Evolutionary conservation across 2,329 filamentous ascomycete species (phyloP), one percentile per base, ranked within the genome.

Genomic region (Cercospora sesami): DNA sequence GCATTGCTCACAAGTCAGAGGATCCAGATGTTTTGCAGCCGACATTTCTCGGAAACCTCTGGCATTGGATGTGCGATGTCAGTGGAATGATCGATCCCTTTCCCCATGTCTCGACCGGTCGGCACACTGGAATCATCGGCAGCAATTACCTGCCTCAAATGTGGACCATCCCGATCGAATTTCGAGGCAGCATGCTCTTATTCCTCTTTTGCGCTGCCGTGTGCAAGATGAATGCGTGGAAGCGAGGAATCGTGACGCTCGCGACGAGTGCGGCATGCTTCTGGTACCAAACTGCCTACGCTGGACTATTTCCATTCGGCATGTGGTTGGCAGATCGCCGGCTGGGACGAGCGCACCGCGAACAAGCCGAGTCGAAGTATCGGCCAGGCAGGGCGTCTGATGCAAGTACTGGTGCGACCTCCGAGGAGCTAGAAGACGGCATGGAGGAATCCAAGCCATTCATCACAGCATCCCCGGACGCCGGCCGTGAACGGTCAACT

Each of bases 111-210:
- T 5, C 21, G 2, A 36, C 58, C 23, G 4, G n/a, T 2, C 60
- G 63, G 63, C 3, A 10, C 8, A 16, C 9, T 18, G 21, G 16
- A 4, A 14, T 39, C 18, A 21, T 26, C 16, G 53, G 45, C 12
- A 48, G 18, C 12, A 39, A 57, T 18, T 67, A 67, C 21, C 53
- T 55, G 16, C 60, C 65, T 12, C 60, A 67, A 51, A n/a, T 59
- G 51, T 67, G 65, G 65, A 59, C 65, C 8, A 67, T 63, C 31
- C 60, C 65, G 1, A n/a, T 63, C 18, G 60, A 63, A n/a, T 63
- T 67, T 8, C 55, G 26, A 21, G 65, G 48, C 26, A 53, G 33
- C 8, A 63, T 67, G 65, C 33, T 33, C 12, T 33, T 65, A 5
- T 65, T 59, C 39, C 18, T 65, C 36, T 48, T 60, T 36, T 60